Percentiles rank a stretch among this genome's conserved stretches.
Conservation (phyloP, 2,329 filamentous ascomycete genomes). For the Epichloe bromicola region DNA sequence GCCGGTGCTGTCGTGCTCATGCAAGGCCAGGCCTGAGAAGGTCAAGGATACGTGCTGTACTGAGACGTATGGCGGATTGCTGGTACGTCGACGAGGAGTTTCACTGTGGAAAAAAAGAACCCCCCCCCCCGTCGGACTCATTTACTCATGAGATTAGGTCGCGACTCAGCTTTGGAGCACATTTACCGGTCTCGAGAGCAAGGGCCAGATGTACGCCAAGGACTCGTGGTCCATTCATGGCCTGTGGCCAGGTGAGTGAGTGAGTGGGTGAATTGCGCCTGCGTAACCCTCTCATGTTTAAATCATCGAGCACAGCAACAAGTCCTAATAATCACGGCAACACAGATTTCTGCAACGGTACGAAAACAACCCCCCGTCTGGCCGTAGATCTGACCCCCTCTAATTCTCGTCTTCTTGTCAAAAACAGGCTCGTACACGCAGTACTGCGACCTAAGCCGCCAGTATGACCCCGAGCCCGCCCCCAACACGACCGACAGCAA, state of each 20-base stretch:
- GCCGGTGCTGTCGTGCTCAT: conserved; percentile 34
- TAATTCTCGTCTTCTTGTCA: conserved; percentile 6
- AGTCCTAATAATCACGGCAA: too few relatives aligned
- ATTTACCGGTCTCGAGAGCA: conserved; percentile 44
- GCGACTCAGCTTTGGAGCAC: conserved; percentile 53
- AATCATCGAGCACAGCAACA: too few relatives aligned
- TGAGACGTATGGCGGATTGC: conserved; percentile 50
- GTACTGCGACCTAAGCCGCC: conserved; percentile 51
- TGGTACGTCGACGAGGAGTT: conserved; percentile 20
- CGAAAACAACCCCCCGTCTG: background rate
- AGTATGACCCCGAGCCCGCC: conserved; percentile 48
- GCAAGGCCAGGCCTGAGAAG: conserved; percentile 25
- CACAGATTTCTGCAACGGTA: conserved; percentile 32
- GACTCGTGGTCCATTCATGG: conserved; percentile 48
- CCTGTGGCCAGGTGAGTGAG: conserved; percentile 33
- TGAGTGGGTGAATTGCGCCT: too few relatives aligned
- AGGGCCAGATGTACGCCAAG: conserved; percentile 44
- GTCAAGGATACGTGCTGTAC: conserved; percentile 48
- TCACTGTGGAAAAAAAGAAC: background rate
- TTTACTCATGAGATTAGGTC: conserved; percentile 19
- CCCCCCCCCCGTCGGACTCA: too few relatives aligned
- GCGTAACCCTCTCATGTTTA: too few relatives aligned
- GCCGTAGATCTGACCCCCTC: conserved; percentile 8
- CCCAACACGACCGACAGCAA: conserved; percentile 51
- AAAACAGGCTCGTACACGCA: conserved; percentile 45